Conservation (phyloP, 495 filamentous ascomycete genomes). For the Aspergillus kassunensis region DNA sequence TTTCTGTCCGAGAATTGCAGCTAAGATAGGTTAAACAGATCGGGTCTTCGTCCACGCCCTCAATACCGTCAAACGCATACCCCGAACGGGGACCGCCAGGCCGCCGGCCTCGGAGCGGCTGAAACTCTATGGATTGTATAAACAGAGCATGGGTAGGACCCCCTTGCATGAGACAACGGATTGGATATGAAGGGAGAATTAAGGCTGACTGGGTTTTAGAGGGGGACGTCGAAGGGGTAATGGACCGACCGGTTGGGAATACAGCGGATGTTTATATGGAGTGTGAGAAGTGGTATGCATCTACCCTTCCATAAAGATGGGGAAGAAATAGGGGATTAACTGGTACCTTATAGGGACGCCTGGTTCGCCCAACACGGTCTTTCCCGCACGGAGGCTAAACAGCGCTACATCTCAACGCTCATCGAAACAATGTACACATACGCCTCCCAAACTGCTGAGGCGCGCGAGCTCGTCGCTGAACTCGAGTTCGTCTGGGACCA, state of each 20-base stretch:
- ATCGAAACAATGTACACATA: constrained; percentile 97
- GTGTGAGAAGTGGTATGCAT: constrained; percentile 57
- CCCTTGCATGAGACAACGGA: neutral
- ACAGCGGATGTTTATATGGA: constrained; percentile 50
- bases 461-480: constrained; percentile 82
- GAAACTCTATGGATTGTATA: constrained; percentile 94
- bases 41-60: constrained; percentile 98
- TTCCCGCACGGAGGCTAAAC: constrained; percentile 87
- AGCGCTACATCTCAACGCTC: constrained; percentile 84
- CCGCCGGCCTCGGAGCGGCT: constrained; percentile 82
- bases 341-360: constrained; percentile 65
- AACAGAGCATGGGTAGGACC: constrained; percentile 80
- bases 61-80: constrained; percentile 96
- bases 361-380: constrained; percentile 84
- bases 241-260: constrained; percentile 70
- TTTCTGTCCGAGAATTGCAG: neutral
- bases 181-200: neutral
- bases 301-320: neutral
- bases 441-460: constrained; percentile 78
- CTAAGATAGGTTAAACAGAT: constrained; percentile 49
- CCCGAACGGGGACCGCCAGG: constrained; percentile 82
- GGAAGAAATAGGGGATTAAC: neutral
- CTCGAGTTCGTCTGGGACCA: constrained; percentile 99
- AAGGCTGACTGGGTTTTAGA: constrained; percentile 45
- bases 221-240: constrained; percentile 88